Evolutionary conservation across 352 stramenopile genomes (phyloP).

Genomic region (Phytopythium montanum): DNA sequence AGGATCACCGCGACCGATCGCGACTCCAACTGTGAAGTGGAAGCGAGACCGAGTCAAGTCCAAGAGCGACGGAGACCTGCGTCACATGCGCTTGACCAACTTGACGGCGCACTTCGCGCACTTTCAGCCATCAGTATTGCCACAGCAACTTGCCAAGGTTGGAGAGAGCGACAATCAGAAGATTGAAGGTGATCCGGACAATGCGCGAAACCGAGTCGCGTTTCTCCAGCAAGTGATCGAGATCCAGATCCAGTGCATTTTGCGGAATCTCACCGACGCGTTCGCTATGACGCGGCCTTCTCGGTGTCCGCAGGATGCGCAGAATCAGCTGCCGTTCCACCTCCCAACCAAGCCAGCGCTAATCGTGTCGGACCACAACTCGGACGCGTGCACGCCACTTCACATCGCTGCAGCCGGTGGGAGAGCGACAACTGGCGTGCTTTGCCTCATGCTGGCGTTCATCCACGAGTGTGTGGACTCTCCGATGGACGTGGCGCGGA

Average conservation of each 20-base stretch:
- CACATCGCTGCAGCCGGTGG: constrained; percentile 43
- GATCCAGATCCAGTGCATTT: constrained; percentile 3
- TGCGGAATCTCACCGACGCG: neutral
- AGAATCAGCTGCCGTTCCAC: constrained; percentile 15
- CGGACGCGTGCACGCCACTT: constrained; percentile 27
- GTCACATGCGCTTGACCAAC: constrained; percentile 14
- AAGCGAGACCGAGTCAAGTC: constrained; percentile 34
- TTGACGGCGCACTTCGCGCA: constrained; percentile 3
- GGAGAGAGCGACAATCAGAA: neutral
- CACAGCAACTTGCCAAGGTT: neutral
- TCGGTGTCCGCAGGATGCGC: neutral
- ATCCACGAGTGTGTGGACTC: constrained; percentile 14
- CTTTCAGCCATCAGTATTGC: neutral
- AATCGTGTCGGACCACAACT: constrained; percentile 35
- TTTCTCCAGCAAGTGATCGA: constrained; percentile 8
- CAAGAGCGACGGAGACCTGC: constrained; percentile 46
- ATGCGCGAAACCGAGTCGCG: neutral
- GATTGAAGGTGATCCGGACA: neutral
- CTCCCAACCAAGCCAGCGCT: constrained; percentile 23
- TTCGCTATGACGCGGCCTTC: neutral
- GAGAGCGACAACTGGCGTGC: constrained; percentile 24
- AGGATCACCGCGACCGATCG: neutral
- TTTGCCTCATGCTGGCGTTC: constrained; percentile 41
- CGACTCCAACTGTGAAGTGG: neutral
- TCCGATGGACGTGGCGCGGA: constrained; percentile 10